Conservation (phyloP, 371 early-diverging fungal species). For the Mortierella sp. region DNA sequence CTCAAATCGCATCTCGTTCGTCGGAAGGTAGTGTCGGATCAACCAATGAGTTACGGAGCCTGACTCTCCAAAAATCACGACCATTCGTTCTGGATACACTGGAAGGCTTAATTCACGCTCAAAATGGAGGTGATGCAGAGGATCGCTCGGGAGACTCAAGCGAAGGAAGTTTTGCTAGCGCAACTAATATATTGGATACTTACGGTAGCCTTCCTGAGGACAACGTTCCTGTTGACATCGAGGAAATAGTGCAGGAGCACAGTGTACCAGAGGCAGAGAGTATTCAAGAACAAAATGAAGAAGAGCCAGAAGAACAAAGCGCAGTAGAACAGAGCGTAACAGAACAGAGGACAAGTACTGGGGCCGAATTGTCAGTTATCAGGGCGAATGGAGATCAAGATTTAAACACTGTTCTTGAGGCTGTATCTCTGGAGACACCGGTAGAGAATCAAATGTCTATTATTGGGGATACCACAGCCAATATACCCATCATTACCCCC, state of each 20-base stretch:
- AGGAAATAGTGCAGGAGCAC: neutral
- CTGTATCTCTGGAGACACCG: neutral
- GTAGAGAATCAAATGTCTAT: neutral
- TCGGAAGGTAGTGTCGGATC: slow-evolving; percentile 26
- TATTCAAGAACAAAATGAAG: too few relatives aligned
- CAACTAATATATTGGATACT: slow-evolving; percentile 2
- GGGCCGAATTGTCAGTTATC: neutral
- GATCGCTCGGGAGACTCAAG: neutral
- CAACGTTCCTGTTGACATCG: neutral
- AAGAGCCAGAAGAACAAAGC: too few relatives aligned
- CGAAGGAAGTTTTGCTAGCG: slow-evolving; percentile 7
- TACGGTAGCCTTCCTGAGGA: too few relatives aligned
- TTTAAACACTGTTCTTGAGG: neutral
- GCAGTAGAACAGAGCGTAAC: neutral
- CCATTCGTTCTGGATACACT: slow-evolving; percentile 27
- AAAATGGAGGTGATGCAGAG: neutral
- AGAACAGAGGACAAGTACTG: neutral
- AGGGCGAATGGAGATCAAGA: neutral
- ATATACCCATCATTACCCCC: slow-evolving; percentile 5
- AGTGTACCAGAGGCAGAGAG: neutral
- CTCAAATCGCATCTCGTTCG: slow-evolving; percentile 16
- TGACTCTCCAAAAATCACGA: slow-evolving; percentile 48
- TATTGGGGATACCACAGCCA: neutral
- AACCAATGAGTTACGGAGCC: slow-evolving; percentile 31
- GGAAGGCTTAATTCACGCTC: slow-evolving; percentile 11